Percentiles rank a stretch among this genome's conserved stretches.
Conservation (phyloP, 345 rosid species). For the Hypericum androsaemum region DNA sequence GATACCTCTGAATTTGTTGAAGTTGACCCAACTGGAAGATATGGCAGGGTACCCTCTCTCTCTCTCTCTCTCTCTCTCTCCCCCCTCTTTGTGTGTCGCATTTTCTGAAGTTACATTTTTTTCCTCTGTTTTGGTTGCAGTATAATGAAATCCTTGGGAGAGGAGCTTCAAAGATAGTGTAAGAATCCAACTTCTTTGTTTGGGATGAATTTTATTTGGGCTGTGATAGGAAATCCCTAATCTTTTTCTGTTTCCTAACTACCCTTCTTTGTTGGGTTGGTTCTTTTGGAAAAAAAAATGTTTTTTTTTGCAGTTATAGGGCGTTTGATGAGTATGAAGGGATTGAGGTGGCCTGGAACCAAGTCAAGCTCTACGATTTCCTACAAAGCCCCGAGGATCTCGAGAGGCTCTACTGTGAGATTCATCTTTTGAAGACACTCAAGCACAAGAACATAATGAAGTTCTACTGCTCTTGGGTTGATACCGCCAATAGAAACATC, state of each 20-base stretch:
- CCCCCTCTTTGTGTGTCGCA: neutral
- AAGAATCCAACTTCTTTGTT: conserved; percentile 24
- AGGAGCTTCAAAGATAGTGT: conserved; percentile 99
- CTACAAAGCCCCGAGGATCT: conserved; percentile 88
- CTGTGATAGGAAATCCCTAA: conserved; percentile 19
- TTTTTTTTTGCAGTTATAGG: conserved; percentile 49
- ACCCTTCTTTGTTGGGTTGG: conserved; percentile 7
- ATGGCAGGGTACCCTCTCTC: conserved; percentile 56
- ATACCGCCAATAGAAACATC: conserved; percentile 65
- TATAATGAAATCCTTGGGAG: conserved; percentile 86
- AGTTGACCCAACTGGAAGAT: conserved; percentile 97
- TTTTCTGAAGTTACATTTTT: conserved; percentile 11
- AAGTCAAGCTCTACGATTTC: conserved; percentile 89
- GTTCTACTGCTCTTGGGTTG: conserved; percentile 89
- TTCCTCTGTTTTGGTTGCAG: conserved; percentile 30
- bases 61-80: conserved; percentile 7
- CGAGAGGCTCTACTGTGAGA: conserved; percentile 86
- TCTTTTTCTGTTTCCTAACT: neutral
- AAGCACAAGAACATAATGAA: conserved; percentile 90
- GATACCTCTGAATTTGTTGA: conserved; percentile 74
- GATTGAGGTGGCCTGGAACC: conserved; percentile 98
- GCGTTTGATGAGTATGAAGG: conserved; percentile 93
- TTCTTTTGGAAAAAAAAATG: conserved; percentile 10
- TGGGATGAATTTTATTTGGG: conserved; percentile 2
- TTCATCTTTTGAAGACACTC: conserved; percentile 86